phyloP scores from a whole-genome alignment of 108 stramenopile genomes.

The Cyclotella baltica region DNA sequence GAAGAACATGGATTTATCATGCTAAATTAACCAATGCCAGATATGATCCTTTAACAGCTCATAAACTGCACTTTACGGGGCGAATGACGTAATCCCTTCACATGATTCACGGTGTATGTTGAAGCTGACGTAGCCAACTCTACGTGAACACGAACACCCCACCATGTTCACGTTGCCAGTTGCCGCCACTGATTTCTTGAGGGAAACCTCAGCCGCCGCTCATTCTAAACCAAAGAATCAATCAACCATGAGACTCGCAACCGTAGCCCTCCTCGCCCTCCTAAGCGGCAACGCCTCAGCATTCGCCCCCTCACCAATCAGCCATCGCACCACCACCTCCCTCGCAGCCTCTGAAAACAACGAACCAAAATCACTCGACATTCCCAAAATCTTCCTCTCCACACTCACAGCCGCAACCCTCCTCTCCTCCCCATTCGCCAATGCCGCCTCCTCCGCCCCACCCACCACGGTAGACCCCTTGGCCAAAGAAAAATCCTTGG shows the following conservation, averaged over 20 bases:
- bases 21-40: no score
- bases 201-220: background rate
- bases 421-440: constrained; percentile 7
- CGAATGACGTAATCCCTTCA: background rate
- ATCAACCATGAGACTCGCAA: constrained; percentile 16
- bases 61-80: constrained; percentile 1
- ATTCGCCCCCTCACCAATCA: constrained; percentile 3
- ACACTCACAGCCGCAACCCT: constrained; percentile 14
- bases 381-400: constrained; percentile 17
- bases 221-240: background rate
- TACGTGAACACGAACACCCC: background rate
- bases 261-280: constrained; percentile 6
- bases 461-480: constrained; percentile 11
- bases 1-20: no score
- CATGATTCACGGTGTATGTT: no score
- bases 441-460: constrained; percentile 1
- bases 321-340: background rate
- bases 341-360: background rate
- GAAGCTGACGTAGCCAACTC: constrained; percentile 2
- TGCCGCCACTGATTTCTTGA: background rate
- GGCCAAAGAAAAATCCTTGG: constrained; percentile 13
- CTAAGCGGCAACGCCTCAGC: background rate
- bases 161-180: background rate
- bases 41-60: no score
- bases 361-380: background rate